phyloP scores from a whole-genome alignment of 1,284 basidiomycete species.

The Farysia itapuensis region DNA sequence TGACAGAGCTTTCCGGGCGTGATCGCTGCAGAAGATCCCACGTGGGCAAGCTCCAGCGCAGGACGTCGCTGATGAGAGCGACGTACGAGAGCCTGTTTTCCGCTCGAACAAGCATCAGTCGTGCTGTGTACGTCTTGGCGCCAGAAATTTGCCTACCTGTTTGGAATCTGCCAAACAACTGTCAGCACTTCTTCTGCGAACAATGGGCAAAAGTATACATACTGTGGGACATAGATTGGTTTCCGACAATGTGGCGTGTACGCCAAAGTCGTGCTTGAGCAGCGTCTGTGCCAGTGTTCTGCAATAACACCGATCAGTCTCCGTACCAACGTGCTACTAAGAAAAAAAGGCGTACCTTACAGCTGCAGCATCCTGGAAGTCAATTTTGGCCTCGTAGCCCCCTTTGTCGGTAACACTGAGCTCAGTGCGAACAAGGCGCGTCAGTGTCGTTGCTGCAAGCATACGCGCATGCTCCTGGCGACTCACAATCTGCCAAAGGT shows the following conservation, averaged over 20 bases:
- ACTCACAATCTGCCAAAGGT: slow-evolving; percentile 18
- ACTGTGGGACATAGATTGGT: slow-evolving; percentile 24
- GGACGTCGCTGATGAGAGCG: slow-evolving; percentile 9
- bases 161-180: slow-evolving; percentile 7
- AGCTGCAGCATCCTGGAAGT: slow-evolving; percentile 23
- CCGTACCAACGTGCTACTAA: too few species aligned
- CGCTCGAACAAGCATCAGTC: too few species aligned
- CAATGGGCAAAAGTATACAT: slow-evolving; percentile 1
- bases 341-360: slow-evolving; percentile 9
- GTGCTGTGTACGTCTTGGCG: too few species aligned
- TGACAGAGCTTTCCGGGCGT: neutral
- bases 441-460: too few species aligned
- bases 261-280: slow-evolving; percentile 19
- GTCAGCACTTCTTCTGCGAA: neutral
- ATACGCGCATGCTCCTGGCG: too few species aligned
- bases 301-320: neutral
- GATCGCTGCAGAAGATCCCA: slow-evolving; percentile 1
- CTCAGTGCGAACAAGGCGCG: too few species aligned
- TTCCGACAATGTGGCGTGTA: slow-evolving; percentile 7
- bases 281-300: slow-evolving; percentile 23
- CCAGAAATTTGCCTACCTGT: slow-evolving; percentile 6
- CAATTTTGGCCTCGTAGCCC: slow-evolving; percentile 28
- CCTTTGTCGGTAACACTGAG: slow-evolving; percentile 17
- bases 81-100: slow-evolving; percentile 30
- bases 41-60: slow-evolving; percentile 3